A percentile compares a stretch with the other conserved stretches of the same genome.
Conservation (phyloP, 2,329 filamentous ascomycete species). For the Colletotrichum sp. region DNA sequence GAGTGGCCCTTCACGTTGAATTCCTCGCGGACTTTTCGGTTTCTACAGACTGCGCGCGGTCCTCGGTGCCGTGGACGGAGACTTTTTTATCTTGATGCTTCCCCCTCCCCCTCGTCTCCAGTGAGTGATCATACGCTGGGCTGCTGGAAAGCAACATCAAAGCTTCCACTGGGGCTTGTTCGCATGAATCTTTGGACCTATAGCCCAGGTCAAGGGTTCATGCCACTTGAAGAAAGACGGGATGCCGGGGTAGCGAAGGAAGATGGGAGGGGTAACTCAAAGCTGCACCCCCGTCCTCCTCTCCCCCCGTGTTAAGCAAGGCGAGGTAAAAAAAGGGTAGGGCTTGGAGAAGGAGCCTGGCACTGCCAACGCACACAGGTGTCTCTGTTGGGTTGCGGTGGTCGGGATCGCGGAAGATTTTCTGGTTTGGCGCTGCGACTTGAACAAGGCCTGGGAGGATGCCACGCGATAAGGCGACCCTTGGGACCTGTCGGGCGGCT, state of each 20-base stretch:
- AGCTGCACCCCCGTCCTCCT: not conserved
- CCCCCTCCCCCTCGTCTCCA: not conserved
- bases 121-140: not conserved
- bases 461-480: constrained; percentile 20
- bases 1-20: not conserved
- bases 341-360: not conserved
- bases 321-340: not conserved
- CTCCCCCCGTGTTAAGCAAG: not conserved
- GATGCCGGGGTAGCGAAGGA: not conserved
- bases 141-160: not conserved
- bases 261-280: not conserved
- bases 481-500: not conserved
- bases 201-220: not conserved
- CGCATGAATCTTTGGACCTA: not conserved
- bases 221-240: not conserved
- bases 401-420: constrained; percentile 10
- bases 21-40: constrained; percentile 3
- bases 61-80: not conserved
- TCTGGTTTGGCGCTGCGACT: not conserved
- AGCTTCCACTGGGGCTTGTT: not conserved
- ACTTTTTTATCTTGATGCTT: not conserved
- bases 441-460: constrained; percentile 1
- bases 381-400: not conserved
- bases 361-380: not conserved
- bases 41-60: not conserved